These are phyloP conservation scores for Viola pubescens DNA, from an alignment of 441 rosid species.

Conservation along the genomic window DNA sequence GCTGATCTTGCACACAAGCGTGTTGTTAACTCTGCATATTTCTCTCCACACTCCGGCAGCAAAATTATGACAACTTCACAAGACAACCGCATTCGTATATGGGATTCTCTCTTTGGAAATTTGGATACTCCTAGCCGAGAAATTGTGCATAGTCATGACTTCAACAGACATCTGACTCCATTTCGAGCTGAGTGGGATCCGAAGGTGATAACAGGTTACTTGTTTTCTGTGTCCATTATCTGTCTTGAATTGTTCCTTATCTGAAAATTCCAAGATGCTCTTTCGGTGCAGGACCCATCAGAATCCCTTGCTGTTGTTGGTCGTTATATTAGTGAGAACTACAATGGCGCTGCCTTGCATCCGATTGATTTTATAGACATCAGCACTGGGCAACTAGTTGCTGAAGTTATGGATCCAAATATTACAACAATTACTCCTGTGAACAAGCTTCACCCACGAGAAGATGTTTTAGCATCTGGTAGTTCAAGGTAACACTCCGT, in stretches of 20 bases:
- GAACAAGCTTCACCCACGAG: slow-evolving; percentile 86
- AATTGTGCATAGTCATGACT: slow-evolving; percentile 97
- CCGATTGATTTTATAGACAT: slow-evolving; percentile 85
- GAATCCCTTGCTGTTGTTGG: slow-evolving; percentile 87
- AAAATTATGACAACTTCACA: slow-evolving; percentile 86
- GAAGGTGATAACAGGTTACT: slow-evolving; percentile 35
- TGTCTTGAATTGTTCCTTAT: not conserved
- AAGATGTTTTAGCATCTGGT: slow-evolving; percentile 85
- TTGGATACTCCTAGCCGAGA: slow-evolving; percentile 84
- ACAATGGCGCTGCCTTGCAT: slow-evolving; percentile 76
- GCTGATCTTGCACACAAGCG: slow-evolving; percentile 58
- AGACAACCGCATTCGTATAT: slow-evolving; percentile 78
- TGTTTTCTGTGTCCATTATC: not conserved
- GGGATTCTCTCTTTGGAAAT: slow-evolving; percentile 82
- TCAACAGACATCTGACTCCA: slow-evolving; percentile 82
- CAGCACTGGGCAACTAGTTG: slow-evolving; percentile 77
- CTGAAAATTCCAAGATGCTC: slow-evolving; percentile 6
- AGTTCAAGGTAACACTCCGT: slow-evolving; percentile 59
- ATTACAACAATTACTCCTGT: slow-evolving; percentile 92
- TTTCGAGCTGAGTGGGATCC: slow-evolving; percentile 99
- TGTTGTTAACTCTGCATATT: slow-evolving; percentile 92
- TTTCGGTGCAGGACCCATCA: slow-evolving; percentile 57
- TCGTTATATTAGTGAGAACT: slow-evolving; percentile 89
- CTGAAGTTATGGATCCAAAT: slow-evolving; percentile 91
- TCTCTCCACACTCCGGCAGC: slow-evolving; percentile 76